Evolutionary conservation across 176 grass and related monocot genomes (phyloP).

Genomic region (Lolium perenne): DNA sequence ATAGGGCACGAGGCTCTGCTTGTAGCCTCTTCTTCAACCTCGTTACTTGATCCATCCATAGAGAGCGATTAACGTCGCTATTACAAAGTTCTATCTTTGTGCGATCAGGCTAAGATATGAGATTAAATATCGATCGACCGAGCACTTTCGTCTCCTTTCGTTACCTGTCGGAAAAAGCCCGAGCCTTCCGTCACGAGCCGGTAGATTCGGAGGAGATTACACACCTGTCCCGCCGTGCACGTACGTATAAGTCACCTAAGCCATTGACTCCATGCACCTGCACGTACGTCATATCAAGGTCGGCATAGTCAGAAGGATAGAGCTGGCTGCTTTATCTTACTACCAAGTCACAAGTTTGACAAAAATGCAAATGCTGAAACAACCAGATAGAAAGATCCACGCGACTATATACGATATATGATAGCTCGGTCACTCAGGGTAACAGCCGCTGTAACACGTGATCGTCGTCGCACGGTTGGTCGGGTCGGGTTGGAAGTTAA

Average conservation of each 20-base stretch:
- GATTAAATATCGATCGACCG: neutral
- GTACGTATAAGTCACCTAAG: neutral
- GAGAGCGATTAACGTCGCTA: neutral
- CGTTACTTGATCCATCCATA: neutral
- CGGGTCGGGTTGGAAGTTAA: too few species aligned
- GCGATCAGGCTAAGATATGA: neutral
- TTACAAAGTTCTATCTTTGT: neutral
- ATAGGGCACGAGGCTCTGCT: neutral
- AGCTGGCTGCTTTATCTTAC: slow-evolving; percentile 3
- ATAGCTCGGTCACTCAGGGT: too few species aligned
- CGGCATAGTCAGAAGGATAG: neutral
- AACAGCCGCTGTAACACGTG: too few species aligned
- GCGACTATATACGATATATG: too few species aligned
- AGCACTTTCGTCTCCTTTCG: neutral
- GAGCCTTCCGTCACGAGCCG: neutral
- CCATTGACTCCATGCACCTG: neutral
- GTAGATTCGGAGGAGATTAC: neutral
- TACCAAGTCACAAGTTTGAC: neutral
- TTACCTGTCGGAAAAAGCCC: neutral
- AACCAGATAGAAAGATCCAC: neutral
- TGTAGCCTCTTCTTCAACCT: neutral
- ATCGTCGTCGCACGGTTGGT: too few species aligned
- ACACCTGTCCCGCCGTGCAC: neutral
- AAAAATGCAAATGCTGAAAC: neutral
- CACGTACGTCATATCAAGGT: neutral